These are phyloP conservation scores for Didymella pomorum DNA, from an alignment of 2,329 filamentous ascomycete species.

Conservation along the genomic window DNA sequence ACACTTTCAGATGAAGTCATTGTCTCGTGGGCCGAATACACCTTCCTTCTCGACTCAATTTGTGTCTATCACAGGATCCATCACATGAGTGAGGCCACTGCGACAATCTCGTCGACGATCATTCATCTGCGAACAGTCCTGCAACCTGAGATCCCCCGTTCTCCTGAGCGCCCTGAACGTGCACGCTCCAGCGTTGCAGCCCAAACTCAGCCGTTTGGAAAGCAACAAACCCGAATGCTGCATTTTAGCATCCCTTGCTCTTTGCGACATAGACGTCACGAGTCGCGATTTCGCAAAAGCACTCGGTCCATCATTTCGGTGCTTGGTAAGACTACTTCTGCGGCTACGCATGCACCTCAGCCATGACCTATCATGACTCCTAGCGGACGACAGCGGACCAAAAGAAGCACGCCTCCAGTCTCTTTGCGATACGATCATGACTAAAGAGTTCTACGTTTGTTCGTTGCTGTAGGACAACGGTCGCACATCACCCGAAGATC, in stretches of 20 bases:
- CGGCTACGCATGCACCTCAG: constrained; percentile 30
- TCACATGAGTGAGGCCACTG: constrained; percentile 11
- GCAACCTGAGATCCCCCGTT: constrained; percentile 14
- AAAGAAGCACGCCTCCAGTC: constrained; percentile 1
- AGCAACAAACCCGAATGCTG: constrained; percentile 25
- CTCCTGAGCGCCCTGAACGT: constrained; percentile 18
- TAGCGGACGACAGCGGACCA: constrained; percentile 18
- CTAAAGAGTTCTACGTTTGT: constrained; percentile 4
- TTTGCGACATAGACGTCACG: constrained; percentile 25
- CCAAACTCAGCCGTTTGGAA: constrained; percentile 26
- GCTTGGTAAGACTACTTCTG: constrained; percentile 26
- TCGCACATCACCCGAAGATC: constrained; percentile 17
- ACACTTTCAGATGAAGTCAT: constrained; percentile 32
- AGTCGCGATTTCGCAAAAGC: constrained; percentile 10
- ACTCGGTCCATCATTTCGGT: constrained; percentile 27
- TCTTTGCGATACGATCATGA: constrained; percentile 1
- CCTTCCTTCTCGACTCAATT: constrained; percentile 20
- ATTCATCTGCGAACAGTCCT: constrained; percentile 18
- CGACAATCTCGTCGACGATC: constrained; percentile 19
- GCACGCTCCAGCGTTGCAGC: constrained; percentile 25
- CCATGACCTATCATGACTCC: constrained; percentile 26
- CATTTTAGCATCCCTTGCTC: constrained; percentile 21
- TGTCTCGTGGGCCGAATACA: constrained; percentile 27
- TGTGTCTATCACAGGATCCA: constrained; percentile 27
- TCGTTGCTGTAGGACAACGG: constrained; percentile 9